phyloP scores from a whole-genome alignment of 345 rosid genomes.

The Reutealis trisperma region DNA sequence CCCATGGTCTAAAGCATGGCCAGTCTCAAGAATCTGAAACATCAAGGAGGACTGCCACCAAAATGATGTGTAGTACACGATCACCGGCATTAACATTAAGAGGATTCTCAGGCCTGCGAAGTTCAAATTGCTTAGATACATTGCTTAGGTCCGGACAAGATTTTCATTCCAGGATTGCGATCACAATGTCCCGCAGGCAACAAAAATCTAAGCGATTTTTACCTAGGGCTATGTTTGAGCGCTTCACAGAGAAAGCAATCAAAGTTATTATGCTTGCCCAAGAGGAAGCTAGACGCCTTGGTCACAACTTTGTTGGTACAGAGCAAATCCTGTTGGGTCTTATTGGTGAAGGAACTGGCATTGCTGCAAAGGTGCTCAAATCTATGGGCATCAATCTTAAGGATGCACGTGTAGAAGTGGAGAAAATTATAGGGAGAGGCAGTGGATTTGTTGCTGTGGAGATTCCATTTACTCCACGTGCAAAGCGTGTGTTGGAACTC shows the following conservation, averaged over 20 bases:
- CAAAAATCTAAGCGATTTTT: slow-evolving; percentile 51
- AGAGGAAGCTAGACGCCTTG: slow-evolving; percentile 94
- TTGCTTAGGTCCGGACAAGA: slow-evolving; percentile 37
- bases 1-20: slow-evolving; percentile 40
- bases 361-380: slow-evolving; percentile 93
- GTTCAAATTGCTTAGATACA: slow-evolving; percentile 49
- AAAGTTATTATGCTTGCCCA: slow-evolving; percentile 97
- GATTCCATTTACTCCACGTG: slow-evolving; percentile 97
- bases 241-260: slow-evolving; percentile 92
- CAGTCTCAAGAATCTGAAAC: slow-evolving; percentile 47
- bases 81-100: slow-evolving; percentile 46
- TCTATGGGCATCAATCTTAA: slow-evolving; percentile 97
- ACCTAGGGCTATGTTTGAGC: slow-evolving; percentile 85
- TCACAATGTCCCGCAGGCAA: slow-evolving; percentile 39
- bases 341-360: slow-evolving; percentile 94
- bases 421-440: slow-evolving; percentile 94
- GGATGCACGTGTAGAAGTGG: slow-evolving; percentile 96
- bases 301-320: slow-evolving; percentile 97
- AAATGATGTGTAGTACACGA: slow-evolving; percentile 47
- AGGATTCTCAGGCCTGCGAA: slow-evolving; percentile 57
- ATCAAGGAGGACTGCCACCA: slow-evolving; percentile 36
- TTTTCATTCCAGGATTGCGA: slow-evolving; percentile 50
- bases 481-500: slow-evolving; percentile 91
- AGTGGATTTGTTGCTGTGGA: slow-evolving; percentile 96
- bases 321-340: slow-evolving; percentile 90